Conservation (phyloP, 73 alveolate species). For the Stentor coeruleus region DNA sequence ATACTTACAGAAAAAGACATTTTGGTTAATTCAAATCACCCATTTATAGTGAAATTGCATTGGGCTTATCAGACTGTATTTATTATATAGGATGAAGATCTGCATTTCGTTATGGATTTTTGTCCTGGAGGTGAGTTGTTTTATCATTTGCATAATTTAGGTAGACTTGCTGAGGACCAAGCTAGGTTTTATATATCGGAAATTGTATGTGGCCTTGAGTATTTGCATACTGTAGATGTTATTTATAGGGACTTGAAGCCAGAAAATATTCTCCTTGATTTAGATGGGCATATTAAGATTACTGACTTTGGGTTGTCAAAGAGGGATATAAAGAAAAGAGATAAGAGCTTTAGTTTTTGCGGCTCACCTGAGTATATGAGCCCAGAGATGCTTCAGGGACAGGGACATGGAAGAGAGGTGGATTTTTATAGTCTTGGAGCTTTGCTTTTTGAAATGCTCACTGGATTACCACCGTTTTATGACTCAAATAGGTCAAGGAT, state of each 20-base stretch:
- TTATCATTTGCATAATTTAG: slow-evolving; percentile 67
- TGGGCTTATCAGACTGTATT: slow-evolving; percentile 78
- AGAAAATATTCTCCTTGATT: slow-evolving; percentile 85
- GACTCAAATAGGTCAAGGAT: slow-evolving; percentile 71
- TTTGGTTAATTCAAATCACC: slow-evolving; percentile 71
- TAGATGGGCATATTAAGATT: slow-evolving; percentile 73
- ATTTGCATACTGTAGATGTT: slow-evolving; percentile 71
- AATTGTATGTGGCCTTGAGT: slow-evolving; percentile 77
- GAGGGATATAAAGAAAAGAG: slow-evolving; percentile 57
- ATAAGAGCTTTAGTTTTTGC: slow-evolving; percentile 73
- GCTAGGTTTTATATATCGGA: slow-evolving; percentile 76
- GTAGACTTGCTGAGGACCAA: slow-evolving; percentile 72
- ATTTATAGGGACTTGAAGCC: slow-evolving; percentile 91
- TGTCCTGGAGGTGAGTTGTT: slow-evolving; percentile 91
- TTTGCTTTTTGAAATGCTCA: slow-evolving; percentile 76
- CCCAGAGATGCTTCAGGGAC: slow-evolving; percentile 84
- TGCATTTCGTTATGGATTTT: slow-evolving; percentile 84
- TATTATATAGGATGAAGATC: slow-evolving; percentile 65
- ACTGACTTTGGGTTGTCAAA: slow-evolving; percentile 93
- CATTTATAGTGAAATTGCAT: slow-evolving; percentile 75
- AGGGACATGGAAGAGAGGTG: slow-evolving; percentile 82
- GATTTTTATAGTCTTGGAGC: slow-evolving; percentile 96
- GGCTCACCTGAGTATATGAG: slow-evolving; percentile 96
- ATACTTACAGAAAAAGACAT: slow-evolving; percentile 78
- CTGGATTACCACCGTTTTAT: slow-evolving; percentile 92